phyloP scores from a whole-genome alignment of 176 grass and related monocot species.

The Oryza meridionalis region DNA sequence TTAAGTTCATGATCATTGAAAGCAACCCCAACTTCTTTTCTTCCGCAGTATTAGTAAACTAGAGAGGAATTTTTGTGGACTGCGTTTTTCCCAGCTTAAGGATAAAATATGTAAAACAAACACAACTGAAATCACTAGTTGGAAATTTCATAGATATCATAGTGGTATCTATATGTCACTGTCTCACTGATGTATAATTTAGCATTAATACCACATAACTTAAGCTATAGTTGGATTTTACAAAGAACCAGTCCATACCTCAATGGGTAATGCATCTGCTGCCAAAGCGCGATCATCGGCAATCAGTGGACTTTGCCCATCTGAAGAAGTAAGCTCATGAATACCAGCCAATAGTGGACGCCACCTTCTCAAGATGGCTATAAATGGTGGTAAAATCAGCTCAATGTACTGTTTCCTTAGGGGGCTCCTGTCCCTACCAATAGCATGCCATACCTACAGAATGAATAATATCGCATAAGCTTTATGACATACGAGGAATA shows the following conservation, averaged over 20 bases:
- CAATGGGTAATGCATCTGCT: constrained; percentile 80
- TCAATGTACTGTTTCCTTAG: constrained; percentile 89
- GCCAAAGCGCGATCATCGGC: constrained; percentile 89
- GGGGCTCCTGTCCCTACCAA: constrained; percentile 79
- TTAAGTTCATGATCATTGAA: constrained; percentile 9
- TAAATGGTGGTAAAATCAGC: constrained; percentile 88
- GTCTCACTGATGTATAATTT: not conserved
- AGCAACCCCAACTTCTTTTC: not conserved
- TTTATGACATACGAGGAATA: constrained; percentile 16
- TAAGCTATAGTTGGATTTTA: constrained; percentile 28
- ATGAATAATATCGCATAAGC: constrained; percentile 31
- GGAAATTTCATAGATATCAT: constrained; percentile 3
- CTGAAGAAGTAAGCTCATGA: constrained; percentile 96
- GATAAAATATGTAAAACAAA: constrained; percentile 28
- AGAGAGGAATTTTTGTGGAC: not conserved
- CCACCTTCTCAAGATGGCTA: constrained; percentile 93
- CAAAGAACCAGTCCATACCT: constrained; percentile 52
- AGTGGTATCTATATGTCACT: constrained; percentile 7
- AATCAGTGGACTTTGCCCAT: constrained; percentile 94
- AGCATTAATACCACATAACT: constrained; percentile 23
- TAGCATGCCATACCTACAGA: constrained; percentile 91
- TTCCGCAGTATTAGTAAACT: not conserved
- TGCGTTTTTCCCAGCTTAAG: not conserved
- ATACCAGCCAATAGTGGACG: constrained; percentile 90
- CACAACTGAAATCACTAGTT: constrained; percentile 10